Evolutionary conservation across 495 filamentous ascomycete genomes (phyloP).

Genomic region (Penicillium angulare): DNA sequence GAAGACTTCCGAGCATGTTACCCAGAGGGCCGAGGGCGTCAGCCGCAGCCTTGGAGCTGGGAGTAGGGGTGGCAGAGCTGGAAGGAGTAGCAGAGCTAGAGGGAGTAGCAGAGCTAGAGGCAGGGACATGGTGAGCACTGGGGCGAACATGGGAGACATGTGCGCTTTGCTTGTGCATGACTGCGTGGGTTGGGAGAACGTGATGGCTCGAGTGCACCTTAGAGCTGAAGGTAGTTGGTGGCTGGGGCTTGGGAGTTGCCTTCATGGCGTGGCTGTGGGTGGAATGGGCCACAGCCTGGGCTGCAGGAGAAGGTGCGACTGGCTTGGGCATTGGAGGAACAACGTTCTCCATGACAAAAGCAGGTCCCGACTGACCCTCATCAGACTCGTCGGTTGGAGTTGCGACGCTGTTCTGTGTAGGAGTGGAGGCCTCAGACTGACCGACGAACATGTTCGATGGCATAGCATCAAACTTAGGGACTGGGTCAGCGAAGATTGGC

Average conservation of each 20-base stretch:
- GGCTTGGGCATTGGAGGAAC: constrained; percentile 4
- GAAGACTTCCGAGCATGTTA: constrained; percentile 1
- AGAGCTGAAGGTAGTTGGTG: constrained; percentile 3
- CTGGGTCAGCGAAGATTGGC: too few species aligned
- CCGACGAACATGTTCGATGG: not conserved
- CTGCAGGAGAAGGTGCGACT: not conserved
- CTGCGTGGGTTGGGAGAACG: not conserved
- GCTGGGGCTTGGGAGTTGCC: not conserved
- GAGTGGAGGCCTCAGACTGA: not conserved
- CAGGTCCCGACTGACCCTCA: not conserved
- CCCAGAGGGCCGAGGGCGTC: constrained; percentile 1
- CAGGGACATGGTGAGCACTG: not conserved
- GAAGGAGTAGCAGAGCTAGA: constrained; percentile 6
- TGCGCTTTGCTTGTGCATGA: not conserved
- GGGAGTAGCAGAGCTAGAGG: not conserved
- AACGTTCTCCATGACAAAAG: not conserved
- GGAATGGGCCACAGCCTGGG: not conserved
- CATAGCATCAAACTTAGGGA: not conserved
- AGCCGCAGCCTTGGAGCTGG: not conserved
- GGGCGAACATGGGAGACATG: not conserved
- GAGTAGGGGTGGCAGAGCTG: constrained; percentile 9
- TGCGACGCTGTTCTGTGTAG: not conserved
- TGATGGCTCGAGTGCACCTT: not conserved
- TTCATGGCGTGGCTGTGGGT: not conserved
- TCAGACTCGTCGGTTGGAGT: not conserved